A percentile compares a stretch with the other conserved stretches of the same genome.
These are phyloP conservation scores for Xylariaceae sp. DNA, from an alignment of 2,329 filamentous ascomycete species.

Conservation along the genomic window DNA sequence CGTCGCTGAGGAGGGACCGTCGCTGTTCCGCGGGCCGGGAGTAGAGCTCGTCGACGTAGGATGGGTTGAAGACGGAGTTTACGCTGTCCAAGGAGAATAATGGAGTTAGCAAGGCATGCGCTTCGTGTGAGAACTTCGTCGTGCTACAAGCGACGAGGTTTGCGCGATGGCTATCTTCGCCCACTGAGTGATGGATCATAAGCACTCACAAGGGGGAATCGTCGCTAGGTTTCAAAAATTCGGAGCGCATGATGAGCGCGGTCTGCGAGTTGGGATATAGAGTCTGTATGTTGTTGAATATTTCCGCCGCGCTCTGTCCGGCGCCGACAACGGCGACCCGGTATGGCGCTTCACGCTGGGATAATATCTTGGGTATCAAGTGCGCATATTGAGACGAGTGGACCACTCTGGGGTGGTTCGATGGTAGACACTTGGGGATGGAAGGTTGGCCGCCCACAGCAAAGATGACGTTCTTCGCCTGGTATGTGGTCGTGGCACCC, in stretches of 20 bases:
- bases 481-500: constrained; percentile 46
- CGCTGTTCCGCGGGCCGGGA: constrained; percentile 59
- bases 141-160: too few species aligned
- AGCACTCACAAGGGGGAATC: constrained; percentile 87
- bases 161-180: too few species aligned
- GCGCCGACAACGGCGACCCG: constrained; percentile 80
- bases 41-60: constrained; percentile 73
- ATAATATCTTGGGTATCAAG: constrained; percentile 54
- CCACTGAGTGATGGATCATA: too few species aligned
- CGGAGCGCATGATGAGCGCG: constrained; percentile 71
- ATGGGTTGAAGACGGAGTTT: constrained; percentile 94
- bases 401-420: constrained; percentile 66
- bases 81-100: constrained; percentile 60
- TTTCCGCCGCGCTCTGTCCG: constrained; percentile 91
- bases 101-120: too few species aligned
- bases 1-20: constrained; percentile 54
- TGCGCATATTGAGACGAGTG: constrained; percentile 85
- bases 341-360: constrained; percentile 52
- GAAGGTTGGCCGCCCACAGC: constrained; percentile 58
- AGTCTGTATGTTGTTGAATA: constrained; percentile 81
- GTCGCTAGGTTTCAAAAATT: constrained; percentile 83
- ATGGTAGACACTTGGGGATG: constrained; percentile 65
- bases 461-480: constrained; percentile 60
- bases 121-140: too few species aligned
- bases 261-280: constrained; percentile 79